A percentile compares a stretch with the other conserved stretches of the same genome.
These are phyloP conservation scores for Triticum monococcum DNA, from an alignment of 176 grass and related monocot species.

Conservation along the genomic window DNA sequence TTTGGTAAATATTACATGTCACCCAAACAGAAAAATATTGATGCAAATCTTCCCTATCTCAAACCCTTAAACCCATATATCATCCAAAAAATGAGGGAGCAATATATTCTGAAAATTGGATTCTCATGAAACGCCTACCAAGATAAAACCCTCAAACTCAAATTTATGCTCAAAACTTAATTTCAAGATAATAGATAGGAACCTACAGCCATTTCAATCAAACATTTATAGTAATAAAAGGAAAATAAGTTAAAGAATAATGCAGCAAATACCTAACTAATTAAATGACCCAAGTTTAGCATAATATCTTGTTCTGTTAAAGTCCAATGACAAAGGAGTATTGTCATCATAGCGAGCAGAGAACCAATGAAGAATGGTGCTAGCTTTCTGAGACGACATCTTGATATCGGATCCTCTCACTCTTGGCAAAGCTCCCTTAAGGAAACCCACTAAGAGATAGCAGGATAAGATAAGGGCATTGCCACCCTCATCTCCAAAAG, in stretches of 20 bases:
- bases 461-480: constrained; percentile 15
- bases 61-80: background rate
- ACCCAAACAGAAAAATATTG: background rate
- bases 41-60: background rate
- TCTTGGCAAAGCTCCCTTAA: background rate
- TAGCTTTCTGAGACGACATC: constrained; percentile 53
- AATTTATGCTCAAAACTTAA: background rate
- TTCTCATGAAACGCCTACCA: background rate
- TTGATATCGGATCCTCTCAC: constrained; percentile 40
- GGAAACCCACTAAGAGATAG: constrained; percentile 10
- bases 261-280: background rate
- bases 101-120: background rate
- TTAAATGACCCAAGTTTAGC: background rate
- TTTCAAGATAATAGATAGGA: background rate
- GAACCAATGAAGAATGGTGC: constrained; percentile 31
- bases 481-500: constrained; percentile 16
- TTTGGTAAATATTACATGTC: background rate
- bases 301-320: background rate
- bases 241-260: background rate
- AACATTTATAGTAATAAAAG: background rate
- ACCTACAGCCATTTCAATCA: background rate
- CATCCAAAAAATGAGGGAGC: background rate
- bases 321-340: background rate
- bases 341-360: constrained; percentile 53
- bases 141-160: background rate